phyloP scores from a whole-genome alignment of 129 eudicot genomes.

The Glebionis coronaria region DNA sequence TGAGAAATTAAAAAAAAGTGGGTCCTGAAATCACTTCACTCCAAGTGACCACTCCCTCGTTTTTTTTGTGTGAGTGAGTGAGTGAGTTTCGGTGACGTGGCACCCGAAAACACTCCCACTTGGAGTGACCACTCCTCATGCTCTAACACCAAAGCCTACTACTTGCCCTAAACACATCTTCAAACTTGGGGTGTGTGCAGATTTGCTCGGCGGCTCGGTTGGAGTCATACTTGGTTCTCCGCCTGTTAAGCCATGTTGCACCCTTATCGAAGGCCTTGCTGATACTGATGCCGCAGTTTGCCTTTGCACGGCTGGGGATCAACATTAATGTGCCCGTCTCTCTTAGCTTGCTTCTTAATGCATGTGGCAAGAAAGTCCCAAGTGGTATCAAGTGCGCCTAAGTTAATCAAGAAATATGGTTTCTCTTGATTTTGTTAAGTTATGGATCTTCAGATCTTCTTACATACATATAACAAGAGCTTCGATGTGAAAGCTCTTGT shows the following conservation, averaged over 20 bases:
- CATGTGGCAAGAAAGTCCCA: too few species aligned
- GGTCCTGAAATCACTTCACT: too few species aligned
- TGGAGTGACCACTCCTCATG: too few species aligned
- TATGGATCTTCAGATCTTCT: too few species aligned
- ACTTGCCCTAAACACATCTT: slow-evolving; percentile 17
- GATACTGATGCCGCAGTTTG: slow-evolving; percentile 57
- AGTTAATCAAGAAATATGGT: slow-evolving; percentile 1
- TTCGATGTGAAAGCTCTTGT: background rate
- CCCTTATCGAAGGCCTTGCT: slow-evolving; percentile 42
- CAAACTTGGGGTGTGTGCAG: slow-evolving; percentile 35
- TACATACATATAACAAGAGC: background rate
- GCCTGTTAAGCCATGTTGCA: slow-evolving; percentile 45
- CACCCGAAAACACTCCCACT: too few species aligned
- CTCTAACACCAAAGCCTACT: too few species aligned
- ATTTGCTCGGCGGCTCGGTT: slow-evolving; percentile 30
- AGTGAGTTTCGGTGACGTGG: too few species aligned
- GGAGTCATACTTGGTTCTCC: slow-evolving; percentile 28
- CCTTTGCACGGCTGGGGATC: slow-evolving; percentile 66
- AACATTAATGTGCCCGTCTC: slow-evolving; percentile 52
- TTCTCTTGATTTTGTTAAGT: too few species aligned
- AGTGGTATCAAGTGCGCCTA: slow-evolving; percentile 24
- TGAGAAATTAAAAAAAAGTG: too few species aligned
- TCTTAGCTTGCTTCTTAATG: slow-evolving; percentile 14
- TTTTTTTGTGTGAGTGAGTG: too few species aligned
- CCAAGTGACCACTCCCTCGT: too few species aligned